phyloP scores from a whole-genome alignment of 768 basidiomycete genomes.

The Mycena rebaudengoi region DNA sequence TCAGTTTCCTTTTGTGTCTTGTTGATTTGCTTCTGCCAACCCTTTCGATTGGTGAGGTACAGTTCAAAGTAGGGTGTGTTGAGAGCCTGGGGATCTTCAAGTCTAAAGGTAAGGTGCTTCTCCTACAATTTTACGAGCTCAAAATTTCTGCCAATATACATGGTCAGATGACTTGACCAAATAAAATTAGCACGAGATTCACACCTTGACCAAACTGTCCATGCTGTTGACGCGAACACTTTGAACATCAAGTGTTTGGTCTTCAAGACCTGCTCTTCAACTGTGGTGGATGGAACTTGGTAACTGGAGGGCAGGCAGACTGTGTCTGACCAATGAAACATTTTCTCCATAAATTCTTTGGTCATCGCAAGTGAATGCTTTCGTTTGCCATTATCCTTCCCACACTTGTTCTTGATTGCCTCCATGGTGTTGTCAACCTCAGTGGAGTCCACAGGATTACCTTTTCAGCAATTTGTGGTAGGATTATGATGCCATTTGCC shows the following conservation, averaged over 20 bases:
- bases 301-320: constrained; percentile 14
- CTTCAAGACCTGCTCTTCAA: constrained; percentile 1
- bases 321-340: constrained; percentile 6
- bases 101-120: constrained; percentile 11
- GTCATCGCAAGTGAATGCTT: constrained; percentile 34
- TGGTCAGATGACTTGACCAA: neutral
- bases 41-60: constrained; percentile 28
- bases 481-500: constrained; percentile 33
- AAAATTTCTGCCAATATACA: constrained; percentile 16
- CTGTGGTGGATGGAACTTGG: neutral
- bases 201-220: constrained; percentile 24
- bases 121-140: constrained; percentile 22
- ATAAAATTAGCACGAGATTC: neutral
- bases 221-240: constrained; percentile 23
- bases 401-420: constrained; percentile 26
- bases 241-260: constrained; percentile 24
- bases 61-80: constrained; percentile 24
- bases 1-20: constrained; percentile 17
- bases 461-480: constrained; percentile 23
- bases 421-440: constrained; percentile 27
- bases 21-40: constrained; percentile 32
- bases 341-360: constrained; percentile 27
- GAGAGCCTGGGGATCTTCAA: neutral
- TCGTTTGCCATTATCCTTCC: constrained; percentile 6
- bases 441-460: constrained; percentile 32